Conservation (phyloP, 768 basidiomycete genomes). For the Fistulinella prunicolor region DNA sequence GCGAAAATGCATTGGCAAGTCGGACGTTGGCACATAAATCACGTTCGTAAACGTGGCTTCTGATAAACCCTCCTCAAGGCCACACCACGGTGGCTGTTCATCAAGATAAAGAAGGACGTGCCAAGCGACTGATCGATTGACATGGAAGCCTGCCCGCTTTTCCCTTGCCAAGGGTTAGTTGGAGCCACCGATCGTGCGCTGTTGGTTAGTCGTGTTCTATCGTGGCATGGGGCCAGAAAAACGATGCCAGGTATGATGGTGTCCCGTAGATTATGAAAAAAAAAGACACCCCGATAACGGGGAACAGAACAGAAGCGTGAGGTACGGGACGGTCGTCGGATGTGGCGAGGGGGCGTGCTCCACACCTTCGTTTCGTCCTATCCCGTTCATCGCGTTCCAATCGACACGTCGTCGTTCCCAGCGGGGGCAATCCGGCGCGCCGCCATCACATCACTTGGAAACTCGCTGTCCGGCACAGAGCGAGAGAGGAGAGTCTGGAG, state of each 20-base stretch:
- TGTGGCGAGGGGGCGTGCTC: not conserved
- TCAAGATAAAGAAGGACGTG: conserved; percentile 2
- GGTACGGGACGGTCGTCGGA: not conserved
- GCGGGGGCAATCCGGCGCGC: conserved; percentile 7
- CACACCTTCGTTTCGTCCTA: conserved; percentile 8
- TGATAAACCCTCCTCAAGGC: conserved; percentile 12
- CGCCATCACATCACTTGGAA: not conserved
- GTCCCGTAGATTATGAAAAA: conserved; percentile 3
- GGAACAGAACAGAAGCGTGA: not conserved
- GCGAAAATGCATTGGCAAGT: not conserved
- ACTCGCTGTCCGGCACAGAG: conserved; percentile 10
- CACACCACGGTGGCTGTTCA: not conserved
- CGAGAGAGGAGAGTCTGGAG: not conserved
- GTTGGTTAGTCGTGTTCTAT: too few species aligned
- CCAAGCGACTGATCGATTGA: conserved; percentile 15
- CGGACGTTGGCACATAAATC: not conserved
- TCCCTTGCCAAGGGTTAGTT: conserved; percentile 6
- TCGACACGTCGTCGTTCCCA: conserved; percentile 13
- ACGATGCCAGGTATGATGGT: not conserved
- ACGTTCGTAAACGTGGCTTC: conserved; percentile 10
- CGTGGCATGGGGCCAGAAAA: too few species aligned
- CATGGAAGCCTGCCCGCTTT: conserved; percentile 9
- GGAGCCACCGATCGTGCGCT: not conserved
- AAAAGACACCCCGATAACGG: not conserved
- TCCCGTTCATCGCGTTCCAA: conserved; percentile 5